Conservation (phyloP, 805 yeast species). For the Candida xiaguanensis region DNA sequence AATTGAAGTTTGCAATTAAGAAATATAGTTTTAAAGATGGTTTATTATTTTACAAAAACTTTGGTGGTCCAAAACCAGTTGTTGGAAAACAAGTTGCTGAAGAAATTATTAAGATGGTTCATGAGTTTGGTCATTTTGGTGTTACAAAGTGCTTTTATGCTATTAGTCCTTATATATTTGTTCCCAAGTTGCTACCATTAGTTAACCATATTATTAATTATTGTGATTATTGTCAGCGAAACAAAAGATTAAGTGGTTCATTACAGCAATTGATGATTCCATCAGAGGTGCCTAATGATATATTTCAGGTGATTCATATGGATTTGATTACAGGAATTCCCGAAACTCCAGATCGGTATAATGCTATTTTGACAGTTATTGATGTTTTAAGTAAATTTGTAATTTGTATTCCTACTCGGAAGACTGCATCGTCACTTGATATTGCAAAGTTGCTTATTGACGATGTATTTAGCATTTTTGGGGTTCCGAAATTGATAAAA, state of each 20-base stretch:
- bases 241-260: conserved; percentile 3
- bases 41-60: background rate
- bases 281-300: conserved; percentile 1
- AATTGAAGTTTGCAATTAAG: background rate
- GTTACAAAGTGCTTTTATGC: background rate
- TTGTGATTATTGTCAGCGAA: conserved; percentile 12
- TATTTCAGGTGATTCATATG: conserved; percentile 6
- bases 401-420: conserved; percentile 1
- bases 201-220: conserved; percentile 2
- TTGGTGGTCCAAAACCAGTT: background rate
- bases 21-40: background rate
- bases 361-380: conserved; percentile 13
- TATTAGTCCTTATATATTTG: background rate
- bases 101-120: background rate
- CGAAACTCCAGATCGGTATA: conserved; percentile 6
- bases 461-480: background rate
- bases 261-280: conserved; percentile 2
- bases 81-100: background rate
- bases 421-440: background rate
- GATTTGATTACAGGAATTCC: conserved; percentile 14
- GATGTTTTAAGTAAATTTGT: conserved; percentile 13
- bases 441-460: background rate
- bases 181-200: background rate
- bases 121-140: conserved; percentile 2
- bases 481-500: background rate